These are phyloP conservation scores for Colletotrichum gloeosporioides DNA, from an alignment of 2,329 filamentous ascomycete species.

Conservation along the genomic window DNA sequence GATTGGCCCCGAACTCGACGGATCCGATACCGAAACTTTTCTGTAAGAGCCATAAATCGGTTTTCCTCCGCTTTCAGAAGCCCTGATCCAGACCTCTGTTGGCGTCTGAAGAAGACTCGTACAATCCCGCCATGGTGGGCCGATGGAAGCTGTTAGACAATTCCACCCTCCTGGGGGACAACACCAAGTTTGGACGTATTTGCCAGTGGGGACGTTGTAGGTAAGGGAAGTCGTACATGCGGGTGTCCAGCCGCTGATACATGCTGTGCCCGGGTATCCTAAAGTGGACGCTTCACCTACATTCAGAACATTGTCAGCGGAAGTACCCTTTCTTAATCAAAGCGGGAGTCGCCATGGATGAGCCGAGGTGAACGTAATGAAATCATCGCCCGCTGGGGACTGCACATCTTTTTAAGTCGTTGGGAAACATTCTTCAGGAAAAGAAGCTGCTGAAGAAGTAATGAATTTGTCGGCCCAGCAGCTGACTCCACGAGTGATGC, in stretches of 20 bases:
- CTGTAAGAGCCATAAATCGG: background rate
- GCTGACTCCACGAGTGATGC: background rate
- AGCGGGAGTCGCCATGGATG: background rate
- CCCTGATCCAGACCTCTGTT: background rate
- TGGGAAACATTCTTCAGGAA: background rate
- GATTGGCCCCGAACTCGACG: background rate
- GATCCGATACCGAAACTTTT: background rate
- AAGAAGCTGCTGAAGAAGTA: background rate
- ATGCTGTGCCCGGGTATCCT: conserved; percentile 9
- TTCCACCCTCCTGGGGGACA: background rate
- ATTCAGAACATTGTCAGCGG: background rate
- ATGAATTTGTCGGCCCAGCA: background rate
- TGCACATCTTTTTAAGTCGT: background rate
- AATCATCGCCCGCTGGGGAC: background rate
- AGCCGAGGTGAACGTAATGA: background rate
- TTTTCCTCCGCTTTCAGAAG: background rate
- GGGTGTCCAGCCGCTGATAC: conserved; percentile 2
- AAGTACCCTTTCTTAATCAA: background rate
- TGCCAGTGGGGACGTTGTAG: background rate
- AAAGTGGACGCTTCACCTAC: background rate
- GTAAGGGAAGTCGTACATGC: background rate
- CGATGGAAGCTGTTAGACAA: background rate
- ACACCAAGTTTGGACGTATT: conserved; percentile 1
- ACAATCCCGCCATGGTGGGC: background rate
- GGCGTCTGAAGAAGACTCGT: background rate